Evolutionary conservation across 192 early-diverging fungal species (phyloP), one percentile per base, ranked within the genome.

Genomic region (Coemansia sp.): DNA sequence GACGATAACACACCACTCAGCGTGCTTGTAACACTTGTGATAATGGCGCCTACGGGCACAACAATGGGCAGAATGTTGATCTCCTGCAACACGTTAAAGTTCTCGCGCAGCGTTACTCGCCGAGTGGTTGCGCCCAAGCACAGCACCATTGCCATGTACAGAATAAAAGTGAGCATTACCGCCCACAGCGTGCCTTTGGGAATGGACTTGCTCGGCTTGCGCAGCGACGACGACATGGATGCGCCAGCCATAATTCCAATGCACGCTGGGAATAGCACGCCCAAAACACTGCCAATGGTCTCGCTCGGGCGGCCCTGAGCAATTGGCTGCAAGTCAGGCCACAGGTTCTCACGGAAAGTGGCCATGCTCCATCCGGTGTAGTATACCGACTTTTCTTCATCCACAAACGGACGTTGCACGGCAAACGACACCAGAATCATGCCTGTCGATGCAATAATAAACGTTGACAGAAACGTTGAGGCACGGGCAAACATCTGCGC

Each of bases 231-330:
- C n/a, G 86, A 88, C 84, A 90, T 84, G 21, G 87, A 87, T 0
- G 87, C 88, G 19, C 88, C 88, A 15, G 88, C 86, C 67, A 89
- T 82, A 22, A 89, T 85, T 37, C 88, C 88, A 51, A 84, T 85
- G 50, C 88, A 90, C 37, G 86, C 87, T 0, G 88, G 88, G 66
- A 90, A 90, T 21, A 90, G 72, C 8, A 90, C 79, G 49, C 85
- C 83, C 49, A 90, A 85, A 12, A 88, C 82, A 1, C 72, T 76
- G 56, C 79, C 70, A 19, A 81, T 67, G 1, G 81, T 84, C 61
- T 88, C 82, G 2, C 69, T 58, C 17, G 76, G 49, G 15, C 73
- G 66, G 48, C 84, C 87, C 11, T 63, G 69, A 12, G 70, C 66
- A n/a, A 76, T 77, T 1, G 76, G 70, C 2, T 71, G 60, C 45